A percentile compares a stretch with the other conserved stretches of the same genome.
Evolutionary conservation across 345 rosid genomes (phyloP).

Genomic region (Balakata baccata): DNA sequence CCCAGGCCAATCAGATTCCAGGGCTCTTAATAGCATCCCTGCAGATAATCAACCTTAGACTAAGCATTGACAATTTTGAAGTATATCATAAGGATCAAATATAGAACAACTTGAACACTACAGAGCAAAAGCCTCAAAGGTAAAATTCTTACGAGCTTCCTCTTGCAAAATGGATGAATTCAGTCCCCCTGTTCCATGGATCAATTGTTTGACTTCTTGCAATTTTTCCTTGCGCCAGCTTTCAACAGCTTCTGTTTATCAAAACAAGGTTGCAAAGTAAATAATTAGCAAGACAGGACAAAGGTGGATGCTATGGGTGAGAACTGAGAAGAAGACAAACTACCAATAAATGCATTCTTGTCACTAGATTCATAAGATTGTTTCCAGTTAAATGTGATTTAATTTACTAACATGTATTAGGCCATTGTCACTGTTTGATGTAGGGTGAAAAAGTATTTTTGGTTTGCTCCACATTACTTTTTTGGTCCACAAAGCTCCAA

Average conservation of each 20-base stretch:
- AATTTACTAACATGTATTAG: no score
- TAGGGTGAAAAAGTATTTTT: no score
- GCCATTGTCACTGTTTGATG: no score
- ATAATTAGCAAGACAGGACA: slow-evolving; percentile 14
- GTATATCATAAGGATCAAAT: background rate
- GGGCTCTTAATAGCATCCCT: slow-evolving; percentile 68
- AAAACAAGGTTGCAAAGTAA: slow-evolving; percentile 25
- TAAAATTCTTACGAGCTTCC: slow-evolving; percentile 62
- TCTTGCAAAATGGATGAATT: slow-evolving; percentile 53
- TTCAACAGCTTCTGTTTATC: slow-evolving; percentile 73
- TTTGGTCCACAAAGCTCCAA: background rate
- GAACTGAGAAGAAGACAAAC: no score
- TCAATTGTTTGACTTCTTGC: slow-evolving; percentile 54
- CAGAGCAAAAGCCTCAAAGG: slow-evolving; percentile 1
- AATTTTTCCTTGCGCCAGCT: slow-evolving; percentile 84
- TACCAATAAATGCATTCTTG: no score
- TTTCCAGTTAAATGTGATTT: no score
- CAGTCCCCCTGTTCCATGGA: slow-evolving; percentile 36
- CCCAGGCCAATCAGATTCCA: slow-evolving; percentile 75
- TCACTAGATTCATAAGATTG: no score
- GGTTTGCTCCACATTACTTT: no score
- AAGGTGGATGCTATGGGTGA: background rate
- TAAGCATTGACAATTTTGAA: background rate
- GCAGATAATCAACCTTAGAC: slow-evolving; percentile 10
- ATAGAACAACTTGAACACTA: slow-evolving; percentile 4